Evolutionary conservation across 306 rosid genomes (phyloP), one percentile per base, ranked within the genome.

Genomic region (Fragaria nilgerrensis): DNA sequence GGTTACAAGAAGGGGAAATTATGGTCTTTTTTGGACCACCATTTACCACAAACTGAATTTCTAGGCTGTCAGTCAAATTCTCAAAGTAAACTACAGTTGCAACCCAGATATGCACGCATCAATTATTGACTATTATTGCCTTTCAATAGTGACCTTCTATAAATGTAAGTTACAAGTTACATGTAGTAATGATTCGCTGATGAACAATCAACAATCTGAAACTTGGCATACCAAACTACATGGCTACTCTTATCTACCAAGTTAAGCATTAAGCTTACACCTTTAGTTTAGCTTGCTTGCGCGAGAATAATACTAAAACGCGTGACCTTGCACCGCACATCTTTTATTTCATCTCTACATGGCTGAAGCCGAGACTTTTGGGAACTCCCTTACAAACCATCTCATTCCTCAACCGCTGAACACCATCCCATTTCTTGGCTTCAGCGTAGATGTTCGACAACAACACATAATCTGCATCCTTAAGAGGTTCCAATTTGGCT

Each of bases 391-490:
- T 53, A 37, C 63, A 68, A 73, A 77, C 76, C 93, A 89, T 86
- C 72, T 81, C 81, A 69, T 78, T 78, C 84, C 93, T 89, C 75
- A 89, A 72, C 72, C 85, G 87, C 76, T 87, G 86, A 61, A 89
- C 96, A 23, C 75, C 90, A 53, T 83, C 84, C 93, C 93, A 89
- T 80, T 86, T 80, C 81, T 76, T 88, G 66, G 82, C 87, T 85
- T 89, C 92, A 25, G 92, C 96, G 62, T 83, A 91, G 69, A 86
- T 82, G 81, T 89, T 91, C 44, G 96, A 89, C 72, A 91, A 78
- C 82, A 89, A 73, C 72, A 91, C 85, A 37, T 86, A 91, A 78
- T 89, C 92, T 78, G 84, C 96, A 82, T 87, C 88, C 45, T 78
- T 86, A 75, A 75, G 83, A 70, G 78, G 53, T 81, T 80, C 84